Evolutionary conservation across 2,329 filamentous ascomycete species (phyloP).

Genomic region (Fusarium dlaminii): DNA sequence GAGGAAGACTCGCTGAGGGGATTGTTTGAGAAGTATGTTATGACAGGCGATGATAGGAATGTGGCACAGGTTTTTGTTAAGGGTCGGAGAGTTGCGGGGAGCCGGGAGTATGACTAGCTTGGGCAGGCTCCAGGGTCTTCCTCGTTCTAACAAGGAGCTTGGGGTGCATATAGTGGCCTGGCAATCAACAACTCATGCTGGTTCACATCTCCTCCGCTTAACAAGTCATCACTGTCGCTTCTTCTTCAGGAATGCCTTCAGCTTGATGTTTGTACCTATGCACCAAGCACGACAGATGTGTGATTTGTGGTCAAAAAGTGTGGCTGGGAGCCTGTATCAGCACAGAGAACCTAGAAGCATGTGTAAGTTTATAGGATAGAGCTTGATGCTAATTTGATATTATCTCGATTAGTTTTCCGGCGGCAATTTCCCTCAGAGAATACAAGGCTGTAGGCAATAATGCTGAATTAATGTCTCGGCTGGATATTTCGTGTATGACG

Average conservation of each 20-base stretch:
- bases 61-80: constrained; percentile 3
- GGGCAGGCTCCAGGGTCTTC: rapidly evolving
- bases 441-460: neutral
- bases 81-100: neutral
- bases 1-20: neutral
- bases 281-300: rapidly evolving
- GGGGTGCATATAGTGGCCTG: rapidly evolving
- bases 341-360: neutral
- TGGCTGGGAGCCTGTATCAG: no score
- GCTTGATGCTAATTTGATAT: no score
- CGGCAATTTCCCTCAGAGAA: neutral
- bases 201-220: rapidly evolving
- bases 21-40: constrained; percentile 15
- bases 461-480: neutral
- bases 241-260: rapidly evolving
- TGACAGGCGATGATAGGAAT: constrained; percentile 18
- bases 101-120: neutral
- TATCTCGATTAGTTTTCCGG: neutral
- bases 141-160: rapidly evolving
- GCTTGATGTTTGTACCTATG: neutral
- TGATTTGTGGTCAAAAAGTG: rapidly evolving
- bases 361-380: no score
- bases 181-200: rapidly evolving
- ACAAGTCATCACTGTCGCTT: neutral
- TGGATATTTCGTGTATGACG: neutral